Conservation (phyloP, 495 filamentous ascomycete species). For the Tirmania nivea region DNA sequence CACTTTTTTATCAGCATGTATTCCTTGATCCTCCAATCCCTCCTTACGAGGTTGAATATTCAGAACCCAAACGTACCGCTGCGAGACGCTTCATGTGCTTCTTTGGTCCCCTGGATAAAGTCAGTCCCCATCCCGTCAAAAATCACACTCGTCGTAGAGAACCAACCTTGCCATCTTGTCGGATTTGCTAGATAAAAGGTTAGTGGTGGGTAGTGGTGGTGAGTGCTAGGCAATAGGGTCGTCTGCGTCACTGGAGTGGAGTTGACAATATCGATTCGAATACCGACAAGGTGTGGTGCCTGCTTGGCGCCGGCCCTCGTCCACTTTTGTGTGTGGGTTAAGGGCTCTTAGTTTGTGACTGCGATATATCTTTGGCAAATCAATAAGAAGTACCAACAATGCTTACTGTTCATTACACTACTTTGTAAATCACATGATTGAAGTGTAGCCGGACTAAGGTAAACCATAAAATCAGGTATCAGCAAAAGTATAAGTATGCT, state of each 20-base stretch:
- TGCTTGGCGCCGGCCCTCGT: too few relatives aligned
- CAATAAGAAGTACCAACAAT: too few relatives aligned
- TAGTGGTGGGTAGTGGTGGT: background rate
- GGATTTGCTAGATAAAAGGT: background rate
- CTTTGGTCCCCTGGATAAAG: slow-evolving; percentile 26
- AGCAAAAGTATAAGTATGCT: too few relatives aligned
- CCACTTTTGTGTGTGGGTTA: too few relatives aligned
- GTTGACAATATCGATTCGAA: background rate
- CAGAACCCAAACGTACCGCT: slow-evolving; percentile 25
- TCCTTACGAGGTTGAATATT: background rate
- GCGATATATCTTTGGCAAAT: too few relatives aligned
- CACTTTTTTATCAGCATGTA: background rate
- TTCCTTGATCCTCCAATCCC: background rate
- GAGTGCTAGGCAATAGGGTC: background rate
- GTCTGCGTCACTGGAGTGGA: background rate
- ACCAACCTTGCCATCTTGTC: background rate
- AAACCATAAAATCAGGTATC: too few relatives aligned
- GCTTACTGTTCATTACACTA: too few relatives aligned
- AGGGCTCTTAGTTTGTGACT: too few relatives aligned
- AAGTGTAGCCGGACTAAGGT: too few relatives aligned
- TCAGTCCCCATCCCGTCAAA: background rate
- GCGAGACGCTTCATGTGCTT: slow-evolving; percentile 99
- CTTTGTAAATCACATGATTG: too few relatives aligned
- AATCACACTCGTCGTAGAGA: background rate
- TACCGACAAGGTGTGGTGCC: background rate